Conservation (phyloP, 2,329 filamentous ascomycete genomes). For the Colletotrichum eremochloae region DNA sequence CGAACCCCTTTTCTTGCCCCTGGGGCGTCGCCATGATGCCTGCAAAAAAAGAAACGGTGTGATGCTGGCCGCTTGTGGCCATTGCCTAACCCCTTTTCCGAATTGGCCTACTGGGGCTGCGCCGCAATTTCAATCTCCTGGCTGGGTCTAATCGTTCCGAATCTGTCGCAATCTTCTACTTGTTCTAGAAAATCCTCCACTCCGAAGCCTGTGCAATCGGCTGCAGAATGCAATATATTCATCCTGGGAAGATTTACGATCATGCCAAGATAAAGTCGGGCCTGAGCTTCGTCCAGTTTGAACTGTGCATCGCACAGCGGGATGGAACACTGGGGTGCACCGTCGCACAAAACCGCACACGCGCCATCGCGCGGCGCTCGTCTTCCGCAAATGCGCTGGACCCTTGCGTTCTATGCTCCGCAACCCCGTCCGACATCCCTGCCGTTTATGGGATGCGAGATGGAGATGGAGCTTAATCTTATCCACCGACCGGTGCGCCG, state of each 20-base stretch:
- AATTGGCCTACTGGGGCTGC: conserved; percentile 16
- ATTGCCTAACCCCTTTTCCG: conserved; percentile 26
- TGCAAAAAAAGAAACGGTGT: background rate
- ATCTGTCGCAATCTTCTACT: conserved; percentile 8
- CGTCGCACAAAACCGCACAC: conserved; percentile 33
- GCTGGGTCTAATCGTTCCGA: conserved; percentile 14
- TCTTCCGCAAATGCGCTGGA: conserved; percentile 28
- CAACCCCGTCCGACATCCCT: conserved; percentile 36
- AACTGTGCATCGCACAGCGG: conserved; percentile 20
- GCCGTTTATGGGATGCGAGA: conserved; percentile 37
- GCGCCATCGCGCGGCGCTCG: conserved; percentile 32
- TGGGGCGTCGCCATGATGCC: conserved; percentile 15
- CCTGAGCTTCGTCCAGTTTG: conserved; percentile 33
- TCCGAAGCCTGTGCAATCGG: background rate
- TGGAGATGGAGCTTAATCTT: conserved; percentile 42
- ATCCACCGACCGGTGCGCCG: conserved; percentile 41
- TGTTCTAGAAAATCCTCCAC: background rate
- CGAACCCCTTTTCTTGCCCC: conserved; percentile 38
- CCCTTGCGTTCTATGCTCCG: conserved; percentile 36
- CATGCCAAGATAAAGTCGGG: conserved; percentile 21
- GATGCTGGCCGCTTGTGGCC: background rate
- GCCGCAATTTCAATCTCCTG: conserved; percentile 31
- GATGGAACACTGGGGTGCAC: conserved; percentile 25
- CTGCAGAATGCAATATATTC: background rate
- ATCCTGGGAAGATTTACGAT: conserved; percentile 21